Base-by-base conservation (phyloP, 2,329 filamentous ascomycete genomes). In the Falciphora oryzae region DNA sequence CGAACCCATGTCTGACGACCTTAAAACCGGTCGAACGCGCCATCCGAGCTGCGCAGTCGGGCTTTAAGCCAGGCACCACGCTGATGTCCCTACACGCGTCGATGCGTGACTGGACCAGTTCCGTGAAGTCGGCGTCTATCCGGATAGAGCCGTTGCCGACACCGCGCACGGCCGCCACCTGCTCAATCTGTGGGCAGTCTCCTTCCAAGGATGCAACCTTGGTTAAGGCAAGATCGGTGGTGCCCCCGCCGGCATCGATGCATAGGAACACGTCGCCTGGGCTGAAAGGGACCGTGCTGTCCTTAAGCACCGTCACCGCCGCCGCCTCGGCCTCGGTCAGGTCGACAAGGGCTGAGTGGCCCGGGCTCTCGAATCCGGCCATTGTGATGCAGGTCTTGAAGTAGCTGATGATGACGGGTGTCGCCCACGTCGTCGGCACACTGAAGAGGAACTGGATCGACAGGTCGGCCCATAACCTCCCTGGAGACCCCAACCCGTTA, bases 371-470 rank as follows among this genome's bases (percentile, higher is more conserved):
- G 66, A 84, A 86, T 0, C 83, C 83, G 0, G 82, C 80, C 22
- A 75, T 71, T 22, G 70, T 69, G 2, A 85, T 79, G 35, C 82
- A 78, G 1, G 70, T 69, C 65, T 81, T 81, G 72, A 84, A 85
- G 5, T 71, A 73, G 70, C 85, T 83, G 62, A 85, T 80, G 2
- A 80, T 79, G 8, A 76, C 76, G 65, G 81, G 74, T 2, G 74
- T 80, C 11, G 75, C 76, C 83, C 83, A 86, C 0, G 83, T 85
- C 1, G 83, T 86, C 0, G 84, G 84, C 0, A 85, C 82, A 59
- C 80, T 83, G 72, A 86, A 86, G 11, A 85, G 72, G 67, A 85
- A 86, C 53, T 81, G 77, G 1, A 86, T 78, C 0, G 73, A 73
- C 64, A 82, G 75, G 56, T 70, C 71, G 25, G 69, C 70, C 81